Percentiles rank a stretch among this genome's conserved stretches.
Evolutionary conservation across 805 yeast genomes (phyloP).

Genomic region (Trichomonascus vanleenenianus): DNA sequence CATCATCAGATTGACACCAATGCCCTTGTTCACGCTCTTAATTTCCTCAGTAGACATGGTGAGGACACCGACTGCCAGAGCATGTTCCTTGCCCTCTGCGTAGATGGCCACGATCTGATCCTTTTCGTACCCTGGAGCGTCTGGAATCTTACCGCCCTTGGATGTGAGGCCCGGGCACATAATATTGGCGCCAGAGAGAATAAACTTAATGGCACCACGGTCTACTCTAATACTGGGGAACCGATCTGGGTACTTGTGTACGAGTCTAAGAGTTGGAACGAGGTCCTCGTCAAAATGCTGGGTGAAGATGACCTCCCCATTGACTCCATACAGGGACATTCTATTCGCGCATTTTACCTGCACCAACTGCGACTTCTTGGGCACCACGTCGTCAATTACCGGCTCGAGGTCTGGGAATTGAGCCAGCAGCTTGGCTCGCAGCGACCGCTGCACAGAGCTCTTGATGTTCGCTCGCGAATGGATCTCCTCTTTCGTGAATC

Average conservation of each 20-base stretch:
- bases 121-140: slow-evolving; percentile 51
- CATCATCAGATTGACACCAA: slow-evolving; percentile 78
- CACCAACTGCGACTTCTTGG: slow-evolving; percentile 78
- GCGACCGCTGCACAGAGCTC: slow-evolving; percentile 88
- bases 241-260: slow-evolving; percentile 49
- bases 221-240: slow-evolving; percentile 89
- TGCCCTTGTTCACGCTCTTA: slow-evolving; percentile 72
- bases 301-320: slow-evolving; percentile 64
- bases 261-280: slow-evolving; percentile 57
- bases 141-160: slow-evolving; percentile 77
- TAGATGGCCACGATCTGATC: slow-evolving; percentile 72
- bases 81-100: slow-evolving; percentile 90
- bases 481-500: slow-evolving; percentile 76
- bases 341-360: slow-evolving; percentile 85
- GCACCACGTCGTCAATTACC: slow-evolving; percentile 72
- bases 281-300: slow-evolving; percentile 76
- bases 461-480: slow-evolving; percentile 88
- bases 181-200: slow-evolving; percentile 90
- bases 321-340: slow-evolving; percentile 67
- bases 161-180: slow-evolving; percentile 94
- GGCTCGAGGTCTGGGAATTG: slow-evolving; percentile 72
- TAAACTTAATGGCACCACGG: slow-evolving; percentile 93
- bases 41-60: slow-evolving; percentile 87
- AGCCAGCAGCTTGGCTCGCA: slow-evolving; percentile 62
- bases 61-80: slow-evolving; percentile 84